Conservation (phyloP, 2,329 filamentous ascomycete species). For the Stenocarpella maydis region DNA sequence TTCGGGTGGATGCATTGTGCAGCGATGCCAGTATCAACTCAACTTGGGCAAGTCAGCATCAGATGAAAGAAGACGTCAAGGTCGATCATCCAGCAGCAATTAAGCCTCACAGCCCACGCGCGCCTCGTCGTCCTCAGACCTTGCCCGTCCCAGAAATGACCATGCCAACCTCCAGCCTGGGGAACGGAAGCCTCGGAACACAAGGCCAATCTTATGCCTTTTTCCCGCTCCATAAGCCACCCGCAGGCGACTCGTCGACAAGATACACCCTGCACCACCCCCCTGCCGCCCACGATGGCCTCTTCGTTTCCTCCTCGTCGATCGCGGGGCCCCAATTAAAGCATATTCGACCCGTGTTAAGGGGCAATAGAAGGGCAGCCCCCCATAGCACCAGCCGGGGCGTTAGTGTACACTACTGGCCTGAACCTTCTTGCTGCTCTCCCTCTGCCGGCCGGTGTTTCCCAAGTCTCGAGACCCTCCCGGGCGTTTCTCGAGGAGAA, state of each 20-base stretch:
- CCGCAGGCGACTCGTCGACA: slow-evolving; percentile 25
- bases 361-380: slow-evolving; percentile 19
- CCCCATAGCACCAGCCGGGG: slow-evolving; percentile 35
- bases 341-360: slow-evolving; percentile 23
- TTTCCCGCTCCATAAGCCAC: slow-evolving; percentile 2
- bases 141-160: slow-evolving; percentile 23
- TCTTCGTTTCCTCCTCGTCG: slow-evolving; percentile 41
- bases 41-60: not conserved
- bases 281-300: slow-evolving; percentile 25
- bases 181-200: slow-evolving; percentile 29
- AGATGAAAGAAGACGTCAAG: slow-evolving; percentile 26
- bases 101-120: slow-evolving; percentile 19
- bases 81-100: slow-evolving; percentile 4
- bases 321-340: slow-evolving; percentile 40
- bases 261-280: not conserved
- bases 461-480: slow-evolving; percentile 26
- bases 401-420: too few relatives aligned
- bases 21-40: not conserved
- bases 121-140: slow-evolving; percentile 31
- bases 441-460: slow-evolving; percentile 38
- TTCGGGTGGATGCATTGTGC: slow-evolving; percentile 14
- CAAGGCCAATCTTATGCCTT: slow-evolving; percentile 32
- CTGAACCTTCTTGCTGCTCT: slow-evolving; percentile 43
- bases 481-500: slow-evolving; percentile 23
- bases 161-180: slow-evolving; percentile 17